These are phyloP conservation scores for Phlebiopsis flavidoalba DNA, from an alignment of 768 basidiomycete species.

Conservation along the genomic window DNA sequence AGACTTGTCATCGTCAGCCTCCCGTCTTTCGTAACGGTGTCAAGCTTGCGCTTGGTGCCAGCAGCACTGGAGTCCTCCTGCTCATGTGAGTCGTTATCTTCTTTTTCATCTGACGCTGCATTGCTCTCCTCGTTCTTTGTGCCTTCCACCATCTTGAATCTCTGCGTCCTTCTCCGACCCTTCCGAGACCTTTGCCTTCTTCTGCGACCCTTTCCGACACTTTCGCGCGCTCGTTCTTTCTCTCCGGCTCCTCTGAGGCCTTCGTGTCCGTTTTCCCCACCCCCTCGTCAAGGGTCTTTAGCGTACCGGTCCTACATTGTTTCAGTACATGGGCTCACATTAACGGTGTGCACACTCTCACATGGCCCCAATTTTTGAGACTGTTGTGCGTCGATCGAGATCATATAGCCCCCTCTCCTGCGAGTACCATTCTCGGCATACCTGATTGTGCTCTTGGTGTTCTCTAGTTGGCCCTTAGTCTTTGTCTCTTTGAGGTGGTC, in stretches of 20 bases:
- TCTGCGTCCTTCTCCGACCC: too few species aligned
- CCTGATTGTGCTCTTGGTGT: slow-evolving; percentile 30
- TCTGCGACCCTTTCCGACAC: too few species aligned
- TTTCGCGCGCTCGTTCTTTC: too few species aligned
- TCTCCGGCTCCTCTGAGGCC: not conserved
- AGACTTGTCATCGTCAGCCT: not conserved
- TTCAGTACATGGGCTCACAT: not conserved
- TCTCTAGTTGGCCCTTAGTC: slow-evolving; percentile 24
- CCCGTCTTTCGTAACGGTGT: not conserved
- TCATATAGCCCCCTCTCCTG: not conserved
- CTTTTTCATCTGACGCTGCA: too few species aligned
- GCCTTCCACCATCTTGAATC: too few species aligned
- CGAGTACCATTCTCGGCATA: slow-evolving; percentile 1
- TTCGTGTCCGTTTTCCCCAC: not conserved
- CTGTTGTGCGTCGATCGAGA: slow-evolving; percentile 8
- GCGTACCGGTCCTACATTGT: slow-evolving; percentile 23
- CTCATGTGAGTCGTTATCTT: too few species aligned
- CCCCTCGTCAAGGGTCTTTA: slow-evolving; percentile 18
- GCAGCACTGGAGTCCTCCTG: not conserved
- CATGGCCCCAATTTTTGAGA: slow-evolving; percentile 30
- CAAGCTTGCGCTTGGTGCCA: not conserved
- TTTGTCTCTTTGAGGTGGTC: slow-evolving; percentile 27
- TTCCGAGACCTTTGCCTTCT: too few species aligned
- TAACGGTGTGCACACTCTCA: slow-evolving; percentile 7
- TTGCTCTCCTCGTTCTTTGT: too few species aligned